A percentile compares a stretch with the other conserved stretches of the same genome.
Evolutionary conservation across 192 early-diverging fungal genomes (phyloP).

Genomic region (Umbelopsis sp.): DNA sequence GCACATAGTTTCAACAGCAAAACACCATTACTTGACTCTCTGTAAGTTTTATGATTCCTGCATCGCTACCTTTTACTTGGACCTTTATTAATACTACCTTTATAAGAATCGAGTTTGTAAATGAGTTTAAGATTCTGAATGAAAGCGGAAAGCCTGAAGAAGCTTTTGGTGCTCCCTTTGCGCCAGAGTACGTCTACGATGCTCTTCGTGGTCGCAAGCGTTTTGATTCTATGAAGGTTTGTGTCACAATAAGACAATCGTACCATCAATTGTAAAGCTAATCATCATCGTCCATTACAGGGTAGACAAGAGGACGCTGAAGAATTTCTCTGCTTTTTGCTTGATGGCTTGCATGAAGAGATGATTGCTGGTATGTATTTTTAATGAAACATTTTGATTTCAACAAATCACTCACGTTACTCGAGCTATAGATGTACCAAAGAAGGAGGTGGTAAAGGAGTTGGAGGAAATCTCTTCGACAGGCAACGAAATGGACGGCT

Average conservation of each 20-base stretch:
- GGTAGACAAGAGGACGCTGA: conserved; percentile 97
- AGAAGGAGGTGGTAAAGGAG: conserved; percentile 8
- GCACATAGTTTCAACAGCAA: conserved; percentile 73
- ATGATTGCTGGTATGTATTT: conserved; percentile 48
- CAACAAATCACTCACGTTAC: background rate
- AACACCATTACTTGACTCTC: conserved; percentile 84
- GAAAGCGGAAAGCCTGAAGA: conserved; percentile 39
- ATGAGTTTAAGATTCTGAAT: conserved; percentile 33
- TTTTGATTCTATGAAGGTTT: conserved; percentile 78
- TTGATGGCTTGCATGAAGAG: conserved; percentile 97
- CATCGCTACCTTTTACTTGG: background rate
- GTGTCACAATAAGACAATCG: background rate
- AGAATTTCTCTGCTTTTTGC: conserved; percentile 91
- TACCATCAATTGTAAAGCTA: background rate
- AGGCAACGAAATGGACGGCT: conserved; percentile 50
- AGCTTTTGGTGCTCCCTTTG: conserved; percentile 74
- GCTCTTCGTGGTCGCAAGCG: conserved; percentile 77
- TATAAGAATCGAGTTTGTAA: conserved; percentile 41
- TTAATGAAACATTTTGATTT: background rate
- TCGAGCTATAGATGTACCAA: background rate
- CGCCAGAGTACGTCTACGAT: conserved; percentile 93
- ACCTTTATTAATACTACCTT: background rate
- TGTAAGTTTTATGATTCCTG: conserved; percentile 55
- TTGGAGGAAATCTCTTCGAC: background rate
- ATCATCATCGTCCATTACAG: conserved; percentile 28